phyloP scores from a whole-genome alignment of 108 stramenopile species.

The Skeletonema menzelii region DNA sequence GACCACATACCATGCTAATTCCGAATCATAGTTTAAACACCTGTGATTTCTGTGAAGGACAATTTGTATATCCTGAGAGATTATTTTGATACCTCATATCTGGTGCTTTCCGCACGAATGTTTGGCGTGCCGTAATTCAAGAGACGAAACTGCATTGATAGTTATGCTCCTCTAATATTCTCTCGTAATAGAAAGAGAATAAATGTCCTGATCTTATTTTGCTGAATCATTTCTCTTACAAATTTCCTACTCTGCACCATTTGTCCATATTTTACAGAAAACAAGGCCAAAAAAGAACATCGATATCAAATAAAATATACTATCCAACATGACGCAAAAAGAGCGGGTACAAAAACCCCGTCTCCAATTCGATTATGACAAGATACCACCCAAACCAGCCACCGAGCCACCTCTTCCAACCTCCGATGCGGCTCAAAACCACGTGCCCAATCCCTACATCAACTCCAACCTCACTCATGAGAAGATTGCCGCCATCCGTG shows the following conservation, averaged over 20 bases:
- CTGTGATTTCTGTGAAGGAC: conserved; percentile 13
- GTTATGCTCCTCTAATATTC: too few species aligned
- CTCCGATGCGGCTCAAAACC: conserved; percentile 83
- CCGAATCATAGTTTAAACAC: conserved; percentile 1
- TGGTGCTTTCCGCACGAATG: background rate
- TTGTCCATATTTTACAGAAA: background rate
- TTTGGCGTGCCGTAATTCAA: background rate
- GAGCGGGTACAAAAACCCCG: background rate
- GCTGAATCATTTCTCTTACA: background rate
- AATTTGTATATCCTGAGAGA: conserved; percentile 12
- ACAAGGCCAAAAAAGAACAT: background rate
- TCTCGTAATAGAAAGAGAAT: too few species aligned
- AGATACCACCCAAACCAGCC: conserved; percentile 67
- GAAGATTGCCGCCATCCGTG: conserved; percentile 75
- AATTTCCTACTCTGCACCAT: background rate
- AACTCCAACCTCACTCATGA: conserved; percentile 78
- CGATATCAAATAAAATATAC: background rate
- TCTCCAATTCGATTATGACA: conserved; percentile 59
- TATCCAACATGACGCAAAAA: background rate
- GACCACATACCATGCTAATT: conserved; percentile 28
- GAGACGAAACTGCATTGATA: background rate
- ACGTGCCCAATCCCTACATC: conserved; percentile 82
- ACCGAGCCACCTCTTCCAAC: conserved; percentile 88
- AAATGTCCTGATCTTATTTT: too few species aligned
- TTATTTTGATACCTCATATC: background rate